Percentiles rank a stretch among this genome's conserved stretches.
phyloP scores from a whole-genome alignment of 768 basidiomycete species.

The Hericium erinaceus region DNA sequence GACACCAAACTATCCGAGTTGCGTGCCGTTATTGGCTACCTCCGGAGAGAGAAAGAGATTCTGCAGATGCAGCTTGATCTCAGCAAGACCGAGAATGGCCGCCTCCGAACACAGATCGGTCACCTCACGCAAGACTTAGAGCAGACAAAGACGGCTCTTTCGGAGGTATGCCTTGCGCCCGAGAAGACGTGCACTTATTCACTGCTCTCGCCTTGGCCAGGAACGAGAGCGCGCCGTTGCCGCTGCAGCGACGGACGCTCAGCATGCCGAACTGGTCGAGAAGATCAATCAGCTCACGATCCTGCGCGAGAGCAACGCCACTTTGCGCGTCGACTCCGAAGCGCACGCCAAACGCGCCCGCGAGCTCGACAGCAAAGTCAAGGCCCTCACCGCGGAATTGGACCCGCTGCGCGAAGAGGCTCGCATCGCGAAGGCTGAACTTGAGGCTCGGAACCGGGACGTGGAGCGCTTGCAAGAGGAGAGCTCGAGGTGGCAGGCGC shows the following conservation, averaged over 20 bases:
- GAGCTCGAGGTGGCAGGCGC: constrained; percentile 74
- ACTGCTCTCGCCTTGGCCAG: constrained; percentile 25
- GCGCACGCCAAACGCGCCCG: constrained; percentile 57
- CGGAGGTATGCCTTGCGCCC: constrained; percentile 39
- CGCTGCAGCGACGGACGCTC: constrained; percentile 59
- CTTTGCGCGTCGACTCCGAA: constrained; percentile 70
- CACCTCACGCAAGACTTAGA: constrained; percentile 61
- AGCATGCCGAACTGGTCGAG: constrained; percentile 79
- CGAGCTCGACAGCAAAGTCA: constrained; percentile 58
- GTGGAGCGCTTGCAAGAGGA: constrained; percentile 67
- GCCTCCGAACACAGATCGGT: constrained; percentile 69
- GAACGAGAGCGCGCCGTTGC: constrained; percentile 76
- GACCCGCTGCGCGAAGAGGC: constrained; percentile 70
- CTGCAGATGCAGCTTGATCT: constrained; percentile 82
- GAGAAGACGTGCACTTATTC: neutral
- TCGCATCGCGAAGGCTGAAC: constrained; percentile 57
- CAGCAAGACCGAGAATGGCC: constrained; percentile 64
- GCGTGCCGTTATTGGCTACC: constrained; percentile 69
- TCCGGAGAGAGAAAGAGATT: constrained; percentile 88
- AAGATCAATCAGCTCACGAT: constrained; percentile 83
- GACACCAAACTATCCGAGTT: constrained; percentile 65
- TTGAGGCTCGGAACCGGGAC: constrained; percentile 61
- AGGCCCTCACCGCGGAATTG: constrained; percentile 48
- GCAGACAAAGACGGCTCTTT: constrained; percentile 58
- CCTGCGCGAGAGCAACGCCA: constrained; percentile 81